Base-by-base conservation (phyloP, 1,284 basidiomycete genomes). In the Agaricales sp. region DNA sequence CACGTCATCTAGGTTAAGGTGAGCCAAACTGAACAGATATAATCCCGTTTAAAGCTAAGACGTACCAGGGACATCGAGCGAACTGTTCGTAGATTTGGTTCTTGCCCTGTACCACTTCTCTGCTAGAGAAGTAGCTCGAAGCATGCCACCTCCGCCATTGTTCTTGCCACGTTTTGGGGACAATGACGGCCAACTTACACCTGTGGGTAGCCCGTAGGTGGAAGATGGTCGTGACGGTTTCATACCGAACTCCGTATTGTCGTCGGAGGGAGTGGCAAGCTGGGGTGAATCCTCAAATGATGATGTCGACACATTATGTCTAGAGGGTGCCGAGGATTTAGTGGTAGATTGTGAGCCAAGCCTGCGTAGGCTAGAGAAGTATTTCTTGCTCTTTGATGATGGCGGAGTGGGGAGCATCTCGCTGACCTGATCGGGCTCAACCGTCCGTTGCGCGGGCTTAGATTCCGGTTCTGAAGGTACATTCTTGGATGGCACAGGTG, bases 331-430 rank as follows among this genome's bases (percentile, higher is more conserved):
- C 18, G n/a, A 6, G 8, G 39, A 41, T 14, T 14, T 30, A 30
- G 6, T 30, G 14, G 26, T 30, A 6, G 26, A 30, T 14, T 30
- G 26, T 8, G 39, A 41, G 4, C 39, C 39, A 20, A 41, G 39
- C 18, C 39, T 41, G 6, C 39, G 6, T 16, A 41, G 19, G 16
- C 39, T 41, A 16, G 39, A 41, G 39, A 41, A 41, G 19, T 41
- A 41, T 20, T 41, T 41, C 39, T 41, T 41, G 39, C 39, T 41
- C 39, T 41, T 41, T 16, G 39, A 16, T 16, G 39, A 16, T 20
- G 39, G 39, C 6, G 39, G 39, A 16, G 39, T 18, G 6, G 39
- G 39, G 6, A 16, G n/a, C 19, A 41, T 16, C 16, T 41, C 39
- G 16, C 16, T 18, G 39, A 8, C 19, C 26, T 30, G 26, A 30